These are phyloP conservation scores for Mycena olivaceomarginata DNA, from an alignment of 768 basidiomycete genomes.

Conservation along the genomic window DNA sequence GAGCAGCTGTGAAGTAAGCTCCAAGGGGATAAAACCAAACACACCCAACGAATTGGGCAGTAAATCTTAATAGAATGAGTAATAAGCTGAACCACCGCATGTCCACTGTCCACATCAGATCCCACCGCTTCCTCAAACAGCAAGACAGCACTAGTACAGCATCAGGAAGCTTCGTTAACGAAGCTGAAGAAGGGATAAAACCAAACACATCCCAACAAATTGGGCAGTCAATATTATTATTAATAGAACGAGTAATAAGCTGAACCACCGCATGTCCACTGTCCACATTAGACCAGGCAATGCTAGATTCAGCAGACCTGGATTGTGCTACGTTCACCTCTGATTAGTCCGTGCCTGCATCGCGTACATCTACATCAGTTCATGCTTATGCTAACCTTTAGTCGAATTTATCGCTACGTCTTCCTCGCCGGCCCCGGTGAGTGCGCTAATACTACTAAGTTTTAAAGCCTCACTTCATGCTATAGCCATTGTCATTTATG, in stretches of 20 bases:
- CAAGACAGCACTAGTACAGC: too few species aligned
- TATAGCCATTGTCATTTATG: conserved; percentile 35
- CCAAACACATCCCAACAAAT: neutral
- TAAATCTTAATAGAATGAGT: too few species aligned
- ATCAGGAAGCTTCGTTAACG: too few species aligned
- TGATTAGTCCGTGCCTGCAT: conserved; percentile 29
- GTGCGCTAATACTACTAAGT: conserved; percentile 26
- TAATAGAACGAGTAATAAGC: conserved; percentile 4
- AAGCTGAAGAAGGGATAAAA: too few species aligned
- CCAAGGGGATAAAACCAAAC: too few species aligned
- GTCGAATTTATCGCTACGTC: conserved; percentile 29
- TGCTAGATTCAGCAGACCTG: conserved; percentile 24
- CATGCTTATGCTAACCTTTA: conserved; percentile 33
- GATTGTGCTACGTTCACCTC: conserved; percentile 6
- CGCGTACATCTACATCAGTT: conserved; percentile 27
- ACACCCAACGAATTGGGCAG: too few species aligned
- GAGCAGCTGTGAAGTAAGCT: too few species aligned
- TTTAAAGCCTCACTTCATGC: conserved; percentile 22
- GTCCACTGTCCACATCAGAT: too few species aligned
- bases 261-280: too few species aligned
- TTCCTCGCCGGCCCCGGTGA: conserved; percentile 32
- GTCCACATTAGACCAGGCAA: too few species aligned
- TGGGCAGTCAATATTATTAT: neutral
- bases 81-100: too few species aligned
- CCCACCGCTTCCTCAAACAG: too few species aligned